Base-by-base conservation (phyloP, 371 early-diverging fungal species). In the Mucor velutinosus region DNA sequence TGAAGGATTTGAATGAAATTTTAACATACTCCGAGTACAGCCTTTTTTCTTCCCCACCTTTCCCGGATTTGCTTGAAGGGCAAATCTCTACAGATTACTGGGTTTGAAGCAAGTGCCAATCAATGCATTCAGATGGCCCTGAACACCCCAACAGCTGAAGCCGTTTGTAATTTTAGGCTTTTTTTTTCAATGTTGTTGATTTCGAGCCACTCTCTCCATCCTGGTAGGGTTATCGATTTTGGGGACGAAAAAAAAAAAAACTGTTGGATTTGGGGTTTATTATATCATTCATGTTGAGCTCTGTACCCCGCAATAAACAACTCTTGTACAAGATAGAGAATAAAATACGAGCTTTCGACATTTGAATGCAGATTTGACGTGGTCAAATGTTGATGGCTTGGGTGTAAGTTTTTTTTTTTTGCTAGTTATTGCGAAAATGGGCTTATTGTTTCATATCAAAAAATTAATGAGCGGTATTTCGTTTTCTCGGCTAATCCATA, bases 61-160 rank as follows among this genome's bases (percentile, higher is more conserved):
- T 70, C 64, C 69, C 15, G 39, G 51, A 23, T 51, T 51, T 51
- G 51, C 47, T 62, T 58, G 39, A 41, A 62, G 43, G 32, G 15
- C 30, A 19, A 35, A 43, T 41, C 25, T 55, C 27, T 49, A 37
- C 27, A 57, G 43, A 47, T 30, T 14, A 33, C 68, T 56, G 68
- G 35, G 62, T 47, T 62, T 62, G 3, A 68, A 68, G 64, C 49
- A n/a, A 25, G n/a, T 47, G 63, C 69, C 69, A 69, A 69, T 69
- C 69, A 69, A 29, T 47, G 19, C 14, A 29, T 47, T 7, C 4
- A n/a, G 0, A 47, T 17, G 12, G 51, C 47, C 21, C 27, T 32
- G 17, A 35, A 32, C 58, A 66, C 68, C 69, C 67, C 65, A 67
- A 64, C 55, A 64, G 51, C 51, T 51, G 51, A 51, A 68, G 69